These are phyloP conservation scores for Penicillium polonicum DNA, from an alignment of 2,329 filamentous ascomycete genomes.

Conservation along the genomic window DNA sequence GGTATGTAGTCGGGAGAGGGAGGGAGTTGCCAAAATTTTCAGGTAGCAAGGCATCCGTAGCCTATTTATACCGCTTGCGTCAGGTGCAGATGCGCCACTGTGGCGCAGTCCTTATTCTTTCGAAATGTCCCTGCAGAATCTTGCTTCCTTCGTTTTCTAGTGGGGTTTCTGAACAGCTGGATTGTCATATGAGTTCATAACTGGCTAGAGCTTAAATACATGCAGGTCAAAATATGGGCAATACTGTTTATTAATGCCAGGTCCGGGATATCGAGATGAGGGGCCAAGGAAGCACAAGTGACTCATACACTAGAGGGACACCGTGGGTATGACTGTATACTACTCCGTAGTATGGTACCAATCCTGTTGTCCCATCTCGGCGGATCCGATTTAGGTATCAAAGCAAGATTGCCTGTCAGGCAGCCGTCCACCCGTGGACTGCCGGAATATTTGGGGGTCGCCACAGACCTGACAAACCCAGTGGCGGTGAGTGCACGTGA, in stretches of 20 bases:
- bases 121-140: not conserved
- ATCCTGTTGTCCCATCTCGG: not conserved
- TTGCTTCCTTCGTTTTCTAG: not conserved
- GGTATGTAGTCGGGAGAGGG: constrained; percentile 9
- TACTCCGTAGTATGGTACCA: not conserved
- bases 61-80: constrained; percentile 10
- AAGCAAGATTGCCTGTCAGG: constrained; percentile 8
- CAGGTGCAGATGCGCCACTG: constrained; percentile 14
- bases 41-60: constrained; percentile 30
- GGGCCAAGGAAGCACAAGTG: constrained; percentile 5
- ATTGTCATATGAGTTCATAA: constrained; percentile 1
- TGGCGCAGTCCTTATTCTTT: constrained; percentile 17
- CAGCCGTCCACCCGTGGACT: not conserved
- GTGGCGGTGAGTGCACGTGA: constrained; percentile 12
- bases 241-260: constrained; percentile 1
- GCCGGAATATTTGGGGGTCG: not conserved
- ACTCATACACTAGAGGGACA: constrained; percentile 5
- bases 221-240: constrained; percentile 10
- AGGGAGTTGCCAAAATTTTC: constrained; percentile 28
- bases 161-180: constrained; percentile 13
- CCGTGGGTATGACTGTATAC: constrained; percentile 3
- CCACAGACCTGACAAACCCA: constrained; percentile 8
- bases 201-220: constrained; percentile 11
- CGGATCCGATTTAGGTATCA: constrained; percentile 9
- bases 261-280: not conserved